Evolutionary conservation across 495 filamentous ascomycete species (phyloP), one percentile per base, ranked within the genome.

Genomic region (Apodospora peruviana): DNA sequence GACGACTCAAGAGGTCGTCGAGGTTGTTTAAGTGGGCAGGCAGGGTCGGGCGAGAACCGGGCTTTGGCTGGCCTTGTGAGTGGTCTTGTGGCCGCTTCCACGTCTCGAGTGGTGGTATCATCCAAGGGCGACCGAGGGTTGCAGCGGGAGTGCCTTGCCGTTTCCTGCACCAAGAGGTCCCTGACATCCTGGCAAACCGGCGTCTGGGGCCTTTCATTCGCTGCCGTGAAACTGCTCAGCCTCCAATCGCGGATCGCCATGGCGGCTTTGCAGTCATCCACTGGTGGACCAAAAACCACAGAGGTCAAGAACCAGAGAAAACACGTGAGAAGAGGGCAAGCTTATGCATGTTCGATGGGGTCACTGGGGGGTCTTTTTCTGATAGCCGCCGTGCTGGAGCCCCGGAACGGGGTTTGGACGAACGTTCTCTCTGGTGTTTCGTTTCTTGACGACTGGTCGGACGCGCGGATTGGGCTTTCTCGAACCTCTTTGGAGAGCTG

Each of bases 131-230:
- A 14, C 27, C 27, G 27, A 32, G 27, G 27, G 27, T 32, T 14
- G 27, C 27, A 51, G 58, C 67, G 66, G 67, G 62, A 65, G 64
- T 72, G 64, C 69, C 67, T 70, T 71, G 66, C 64, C 63, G 59
- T 56, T 52, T 59, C 51, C 40, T 67, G 62, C 61, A 59, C 42
- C 47, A 50, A 48, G 59, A 59, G 29, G 20, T 35, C 37, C 39
- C 43, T 50, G 45, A 52, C 47, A 65, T 57, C 51, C 59, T 29
- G 27, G 58, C 37, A 19, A 42, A 18, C 47, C 50, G 48, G 56
- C 51, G 40, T 24, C 20, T 58, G 25, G 45, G 57, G 20, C 19
- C 37, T 58, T 47, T 56, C 54, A 71, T 71, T 71, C 60, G 68
- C 55, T 56, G 48, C 16, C 23, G 35, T 49, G 42, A 12, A 43